Evolutionary conservation across 345 rosid genomes (phyloP).

Genomic region (Cardamine chenopodiifolia): DNA sequence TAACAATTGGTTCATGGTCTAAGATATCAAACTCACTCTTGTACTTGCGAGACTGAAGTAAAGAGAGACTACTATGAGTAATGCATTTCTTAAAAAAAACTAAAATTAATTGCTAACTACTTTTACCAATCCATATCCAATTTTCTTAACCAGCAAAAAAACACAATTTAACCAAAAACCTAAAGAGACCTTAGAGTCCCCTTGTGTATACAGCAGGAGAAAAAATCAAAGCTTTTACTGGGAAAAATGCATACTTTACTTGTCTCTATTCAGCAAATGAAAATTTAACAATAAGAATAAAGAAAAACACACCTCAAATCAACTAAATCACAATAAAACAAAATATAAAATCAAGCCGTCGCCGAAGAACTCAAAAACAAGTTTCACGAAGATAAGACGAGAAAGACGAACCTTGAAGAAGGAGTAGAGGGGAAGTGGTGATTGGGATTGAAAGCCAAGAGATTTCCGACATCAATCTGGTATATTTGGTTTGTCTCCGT

Average conservation of each 20-base stretch:
- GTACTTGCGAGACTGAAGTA: background rate
- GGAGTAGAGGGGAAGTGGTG: conserved; percentile 55
- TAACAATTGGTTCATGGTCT: background rate
- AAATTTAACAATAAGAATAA: background rate
- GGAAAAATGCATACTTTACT: conserved; percentile 15
- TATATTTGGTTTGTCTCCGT: conserved; percentile 42
- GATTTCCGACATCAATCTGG: conserved; percentile 74
- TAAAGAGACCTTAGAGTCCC: background rate
- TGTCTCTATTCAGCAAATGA: conserved; percentile 6
- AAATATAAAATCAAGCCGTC: conserved; percentile 19
- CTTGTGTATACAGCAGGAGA: background rate
- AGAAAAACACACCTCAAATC: conserved; percentile 12
- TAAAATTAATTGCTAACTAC: background rate
- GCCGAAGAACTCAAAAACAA: conserved; percentile 20
- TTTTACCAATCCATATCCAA: background rate
- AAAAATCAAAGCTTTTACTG: background rate
- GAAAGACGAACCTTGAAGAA: conserved; percentile 58
- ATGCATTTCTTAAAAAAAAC: background rate
- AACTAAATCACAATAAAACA: background rate
- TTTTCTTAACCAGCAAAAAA: background rate
- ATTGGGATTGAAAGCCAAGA: conserved; percentile 61
- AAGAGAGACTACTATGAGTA: background rate
- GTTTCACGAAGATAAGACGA: conserved; percentile 1
- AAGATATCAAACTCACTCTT: background rate
- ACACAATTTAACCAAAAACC: background rate